Percentiles rank a stretch among this genome's conserved stretches.
Conservation (phyloP, 164 flowering plant species). For the Chloranthus sessilifolius region DNA sequence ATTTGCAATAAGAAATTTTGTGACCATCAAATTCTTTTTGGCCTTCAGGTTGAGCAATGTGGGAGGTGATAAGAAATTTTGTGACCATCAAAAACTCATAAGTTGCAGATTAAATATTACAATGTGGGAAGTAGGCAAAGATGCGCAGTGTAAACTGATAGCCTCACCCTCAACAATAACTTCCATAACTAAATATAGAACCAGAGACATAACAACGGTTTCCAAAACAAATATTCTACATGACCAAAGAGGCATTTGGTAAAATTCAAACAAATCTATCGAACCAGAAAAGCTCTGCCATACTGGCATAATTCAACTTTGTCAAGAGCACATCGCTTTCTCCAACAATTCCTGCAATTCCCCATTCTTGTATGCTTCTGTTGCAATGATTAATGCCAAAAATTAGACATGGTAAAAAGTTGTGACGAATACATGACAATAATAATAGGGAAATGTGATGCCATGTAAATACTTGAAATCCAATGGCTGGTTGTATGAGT, state of each 20-base stretch:
- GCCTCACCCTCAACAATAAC: not conserved
- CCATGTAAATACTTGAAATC: too few relatives aligned
- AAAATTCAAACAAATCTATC: not conserved
- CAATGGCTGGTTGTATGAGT: too few relatives aligned
- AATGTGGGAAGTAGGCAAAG: too few relatives aligned
- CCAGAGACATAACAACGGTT: not conserved
- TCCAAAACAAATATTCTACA: not conserved
- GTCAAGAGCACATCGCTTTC: constrained; percentile 75
- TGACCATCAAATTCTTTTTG: too few relatives aligned
- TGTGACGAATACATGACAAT: not conserved
- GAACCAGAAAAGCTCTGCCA: constrained; percentile 1
- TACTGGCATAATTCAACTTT: not conserved
- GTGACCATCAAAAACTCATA: too few relatives aligned
- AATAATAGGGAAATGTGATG: not conserved
- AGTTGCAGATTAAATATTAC: too few relatives aligned
- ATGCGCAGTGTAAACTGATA: too few relatives aligned
- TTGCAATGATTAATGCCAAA: constrained; percentile 2
- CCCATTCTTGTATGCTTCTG: constrained; percentile 88
- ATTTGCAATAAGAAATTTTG: too few relatives aligned
- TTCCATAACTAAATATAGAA: not conserved
- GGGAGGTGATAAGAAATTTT: too few relatives aligned
- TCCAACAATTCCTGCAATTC: constrained; percentile 79
- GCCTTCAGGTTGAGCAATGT: too few relatives aligned
- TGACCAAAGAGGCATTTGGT: not conserved
- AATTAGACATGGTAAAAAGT: not conserved